These are phyloP conservation scores for Aspergillus intermedius DNA, from an alignment of 2,329 filamentous ascomycete genomes.

Conservation along the genomic window DNA sequence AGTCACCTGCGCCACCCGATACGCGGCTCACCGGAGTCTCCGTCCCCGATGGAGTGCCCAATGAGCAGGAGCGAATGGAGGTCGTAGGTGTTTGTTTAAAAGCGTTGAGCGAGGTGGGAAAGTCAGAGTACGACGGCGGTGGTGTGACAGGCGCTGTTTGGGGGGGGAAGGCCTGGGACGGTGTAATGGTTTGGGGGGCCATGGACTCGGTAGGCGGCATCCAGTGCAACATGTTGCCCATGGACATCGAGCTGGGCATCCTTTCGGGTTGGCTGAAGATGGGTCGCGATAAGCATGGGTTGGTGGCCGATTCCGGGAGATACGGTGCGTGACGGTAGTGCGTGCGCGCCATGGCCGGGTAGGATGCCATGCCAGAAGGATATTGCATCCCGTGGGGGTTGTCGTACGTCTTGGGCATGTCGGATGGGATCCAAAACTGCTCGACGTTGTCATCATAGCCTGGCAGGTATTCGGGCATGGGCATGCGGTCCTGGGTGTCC, in stretches of 20 bases:
- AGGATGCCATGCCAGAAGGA: slow-evolving; percentile 29
- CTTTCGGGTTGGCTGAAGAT: slow-evolving; percentile 34
- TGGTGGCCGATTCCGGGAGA: slow-evolving; percentile 33
- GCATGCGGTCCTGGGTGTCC: slow-evolving; percentile 29
- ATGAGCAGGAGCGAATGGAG: slow-evolving; percentile 28
- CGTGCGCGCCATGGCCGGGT: slow-evolving; percentile 29
- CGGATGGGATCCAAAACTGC: slow-evolving; percentile 32
- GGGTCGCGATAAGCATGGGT: slow-evolving; percentile 33
- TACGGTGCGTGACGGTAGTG: slow-evolving; percentile 28
- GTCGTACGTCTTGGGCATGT: slow-evolving; percentile 32
- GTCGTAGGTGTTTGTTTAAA: slow-evolving; percentile 34
- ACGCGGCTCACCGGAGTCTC: slow-evolving; percentile 31
- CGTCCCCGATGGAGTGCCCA: slow-evolving; percentile 28
- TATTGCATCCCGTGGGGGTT: slow-evolving; percentile 22
- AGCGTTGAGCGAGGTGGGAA: slow-evolving; percentile 25
- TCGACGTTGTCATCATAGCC: slow-evolving; percentile 34
- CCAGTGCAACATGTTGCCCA: slow-evolving; percentile 33
- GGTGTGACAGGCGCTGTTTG: slow-evolving; percentile 26
- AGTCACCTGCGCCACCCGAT: slow-evolving; percentile 27
- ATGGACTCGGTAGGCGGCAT: slow-evolving; percentile 29
- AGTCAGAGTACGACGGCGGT: slow-evolving; percentile 33
- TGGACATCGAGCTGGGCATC: slow-evolving; percentile 28
- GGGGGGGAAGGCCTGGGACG: slow-evolving; percentile 27
- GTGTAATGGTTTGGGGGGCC: slow-evolving; percentile 31
- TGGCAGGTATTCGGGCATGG: slow-evolving; percentile 30